Base-by-base conservation (phyloP, 2,329 filamentous ascomycete genomes). In the Aspergillus floridensis region DNA sequence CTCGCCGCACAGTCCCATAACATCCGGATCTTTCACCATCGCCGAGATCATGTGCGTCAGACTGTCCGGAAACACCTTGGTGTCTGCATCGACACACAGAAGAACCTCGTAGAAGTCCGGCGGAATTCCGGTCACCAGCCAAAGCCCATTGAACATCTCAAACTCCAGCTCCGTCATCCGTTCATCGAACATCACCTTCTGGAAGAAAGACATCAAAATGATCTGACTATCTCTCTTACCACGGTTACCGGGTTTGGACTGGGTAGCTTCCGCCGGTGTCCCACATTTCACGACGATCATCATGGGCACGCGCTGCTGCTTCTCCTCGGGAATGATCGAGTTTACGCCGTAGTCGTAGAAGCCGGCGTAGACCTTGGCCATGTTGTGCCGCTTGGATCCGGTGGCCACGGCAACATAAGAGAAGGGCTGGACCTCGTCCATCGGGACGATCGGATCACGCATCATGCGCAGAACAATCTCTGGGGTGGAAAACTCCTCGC, bases 151-250 rank as follows among this genome's bases (percentile, higher is more conserved):
- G 82, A 99, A 99, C 91, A 99, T 98, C 74, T 99, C 95, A 72
- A 92, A 99, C 76, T 99, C 95, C 55, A 99, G 88, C 76, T 99
- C 93, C 19, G 96, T 99, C 95, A 99, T 99, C 63, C 95, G 90
- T 79, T 99, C 96, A 74, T 99, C 95, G 70, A 99, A 99, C 95
- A 99, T 99, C 72, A 99, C 95, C 81, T 99, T 99, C 74, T 99
- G 95, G 67, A 99, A 81, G 84, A 99, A 99, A 5, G 93, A 97
- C 95, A 99, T 99, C 66, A 99, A 84, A 68, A 99, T 95, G 72
- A 99, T 97, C 77, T 99, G 95, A 81, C 92, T 96, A 83, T 99
- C 95, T 74, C 95, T 91, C 83, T 99, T 99, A 77, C 95, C 96
- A 78, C 95, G 87, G 79, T 99, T 99, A 69, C 95, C 95, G 12